These are phyloP conservation scores for Microcyclosporella mali DNA, from an alignment of 2,329 filamentous ascomycete genomes.

Conservation along the genomic window DNA sequence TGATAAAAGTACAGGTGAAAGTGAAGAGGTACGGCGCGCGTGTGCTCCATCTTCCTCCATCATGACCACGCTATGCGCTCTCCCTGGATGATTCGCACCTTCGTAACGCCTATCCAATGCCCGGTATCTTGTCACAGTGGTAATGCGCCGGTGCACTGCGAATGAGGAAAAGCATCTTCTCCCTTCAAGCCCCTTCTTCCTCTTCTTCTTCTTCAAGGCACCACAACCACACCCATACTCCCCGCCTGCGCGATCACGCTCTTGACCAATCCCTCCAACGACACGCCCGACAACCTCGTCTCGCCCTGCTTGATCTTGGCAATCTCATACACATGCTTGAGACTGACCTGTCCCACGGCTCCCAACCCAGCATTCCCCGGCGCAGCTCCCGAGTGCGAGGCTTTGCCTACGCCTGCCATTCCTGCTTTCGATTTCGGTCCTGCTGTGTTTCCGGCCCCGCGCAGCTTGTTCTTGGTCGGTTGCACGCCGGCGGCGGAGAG, in stretches of 20 bases:
- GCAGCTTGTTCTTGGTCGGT: constrained; percentile 67
- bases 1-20: no score
- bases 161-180: no score
- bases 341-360: constrained; percentile 72
- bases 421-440: constrained; percentile 38
- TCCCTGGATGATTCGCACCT: no score
- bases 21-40: no score
- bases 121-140: no score
- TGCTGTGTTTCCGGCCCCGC: constrained; percentile 57
- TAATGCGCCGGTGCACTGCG: no score
- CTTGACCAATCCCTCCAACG: constrained; percentile 71
- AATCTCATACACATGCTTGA: constrained; percentile 98
- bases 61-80: no score
- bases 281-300: constrained; percentile 57
- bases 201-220: constrained; percentile 34
- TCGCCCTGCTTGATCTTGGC: constrained; percentile 78
- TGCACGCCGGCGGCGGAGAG: constrained; percentile 75
- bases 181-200: no score
- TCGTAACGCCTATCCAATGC: no score
- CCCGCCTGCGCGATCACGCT: constrained; percentile 58
- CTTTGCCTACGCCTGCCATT: constrained; percentile 34
- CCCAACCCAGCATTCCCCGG: constrained; percentile 62
- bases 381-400: constrained; percentile 21
- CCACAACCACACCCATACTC: constrained; percentile 45
- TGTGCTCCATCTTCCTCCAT: no score